Evolutionary conservation across 1,284 basidiomycete genomes (phyloP), one percentile per base, ranked within the genome.

Genomic region (Sporisorium scitamineum): DNA sequence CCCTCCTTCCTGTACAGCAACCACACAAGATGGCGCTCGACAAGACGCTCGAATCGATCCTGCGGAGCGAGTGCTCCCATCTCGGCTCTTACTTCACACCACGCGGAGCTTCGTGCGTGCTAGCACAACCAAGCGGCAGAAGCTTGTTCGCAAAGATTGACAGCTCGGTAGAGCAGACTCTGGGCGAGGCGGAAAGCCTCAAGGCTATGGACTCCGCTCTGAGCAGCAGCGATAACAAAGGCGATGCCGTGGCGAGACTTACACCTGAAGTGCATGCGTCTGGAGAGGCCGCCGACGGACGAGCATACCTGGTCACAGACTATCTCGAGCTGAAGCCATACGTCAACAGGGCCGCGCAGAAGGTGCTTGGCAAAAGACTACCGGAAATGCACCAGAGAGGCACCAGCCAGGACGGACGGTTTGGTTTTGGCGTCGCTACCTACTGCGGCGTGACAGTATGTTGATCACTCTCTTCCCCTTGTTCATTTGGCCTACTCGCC

Each of bases 401-500:
- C 4, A 48, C 26, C 11, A 60, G 52, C 24, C 27, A 62, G 22
- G 61, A 70, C 9, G 71, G 62, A 9, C 48, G 48, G 16, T 74
- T 74, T 13, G 71, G 71, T 0, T 74, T 74, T 26, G 41, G 53
- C 10, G 67, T 66, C 7, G 66, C 66, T 1, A 74, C 71, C 27
- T 68, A 62, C 39, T 74, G 71, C 48, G 67, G 71, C 18, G 67
- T 62, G 10, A 74, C 67, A 1, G 71, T 74, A 24, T 26, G 71
- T 66, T 18, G 22, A 8, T 14, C 54, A 14, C 42, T 6, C 14
- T 10, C 27, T 31, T 26, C 26, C 9, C 5, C 22, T 41, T 8
- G 24, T 14, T 9, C 20, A 13, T n/a, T 11, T 4, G 9, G 18
- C 39, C n/a, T 14, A 24, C 20, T 29, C 26, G 1, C 13, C 4